Evolutionary conservation across 2,329 filamentous ascomycete species (phyloP).

Genomic region (Ceratocystis cacaofunesta): DNA sequence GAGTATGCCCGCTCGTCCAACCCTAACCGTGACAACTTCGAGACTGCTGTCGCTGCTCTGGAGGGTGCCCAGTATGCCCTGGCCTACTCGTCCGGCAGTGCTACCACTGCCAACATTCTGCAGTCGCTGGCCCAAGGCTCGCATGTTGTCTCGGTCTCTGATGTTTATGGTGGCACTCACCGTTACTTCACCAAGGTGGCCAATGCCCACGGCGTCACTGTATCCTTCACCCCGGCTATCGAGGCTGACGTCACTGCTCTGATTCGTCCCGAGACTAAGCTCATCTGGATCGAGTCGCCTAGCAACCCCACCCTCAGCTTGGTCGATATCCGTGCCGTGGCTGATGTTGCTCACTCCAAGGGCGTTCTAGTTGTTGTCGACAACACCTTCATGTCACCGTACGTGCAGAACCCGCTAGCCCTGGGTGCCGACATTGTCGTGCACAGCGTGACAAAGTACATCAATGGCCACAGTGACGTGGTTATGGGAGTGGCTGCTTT

Average conservation of each 20-base stretch:
- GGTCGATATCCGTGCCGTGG: constrained; percentile 81
- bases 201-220: constrained; percentile 79
- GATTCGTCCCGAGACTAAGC: constrained; percentile 76
- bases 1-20: constrained; percentile 92
- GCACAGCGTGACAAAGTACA: constrained; percentile 97
- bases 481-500: constrained; percentile 95
- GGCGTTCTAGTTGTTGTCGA: constrained; percentile 95
- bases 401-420: constrained; percentile 89
- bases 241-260: constrained; percentile 74
- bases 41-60: constrained; percentile 76
- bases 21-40: constrained; percentile 90
- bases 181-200: constrained; percentile 98
- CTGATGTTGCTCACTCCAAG: constrained; percentile 66
- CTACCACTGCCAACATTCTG: constrained; percentile 82
- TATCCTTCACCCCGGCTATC: constrained; percentile 87
- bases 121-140: constrained; percentile 82
- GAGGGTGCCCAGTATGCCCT: constrained; percentile 88
- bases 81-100: constrained; percentile 86
- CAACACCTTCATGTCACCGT: constrained; percentile 95
- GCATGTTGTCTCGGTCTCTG: constrained; percentile 90
- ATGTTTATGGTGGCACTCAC: constrained; percentile 96
- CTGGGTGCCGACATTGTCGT: constrained; percentile 94
- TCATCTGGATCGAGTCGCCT: constrained; percentile 94
- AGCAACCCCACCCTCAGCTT: constrained; percentile 88
- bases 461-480: constrained; percentile 93